phyloP scores from a whole-genome alignment of 1,284 basidiomycete species.

The Cryptococcus depauperatus region DNA sequence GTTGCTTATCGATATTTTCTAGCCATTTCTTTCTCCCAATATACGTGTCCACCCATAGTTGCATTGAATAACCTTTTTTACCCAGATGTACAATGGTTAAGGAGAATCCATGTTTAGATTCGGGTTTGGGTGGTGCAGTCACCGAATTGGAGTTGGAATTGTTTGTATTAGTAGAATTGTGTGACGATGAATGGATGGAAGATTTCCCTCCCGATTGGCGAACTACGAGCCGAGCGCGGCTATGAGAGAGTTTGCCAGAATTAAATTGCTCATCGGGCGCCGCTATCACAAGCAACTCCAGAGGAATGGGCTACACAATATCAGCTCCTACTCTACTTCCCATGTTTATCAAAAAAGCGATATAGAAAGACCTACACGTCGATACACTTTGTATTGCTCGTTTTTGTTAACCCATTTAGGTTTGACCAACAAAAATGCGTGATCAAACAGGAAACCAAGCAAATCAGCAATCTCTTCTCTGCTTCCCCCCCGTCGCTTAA shows the following conservation, averaged over 20 bases:
- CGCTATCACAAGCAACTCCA: constrained; percentile 82
- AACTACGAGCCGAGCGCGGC: constrained; percentile 48
- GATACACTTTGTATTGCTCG: constrained; percentile 89
- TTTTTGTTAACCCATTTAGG: constrained; percentile 75
- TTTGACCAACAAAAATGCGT: constrained; percentile 93
- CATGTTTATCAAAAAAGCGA: not conserved
- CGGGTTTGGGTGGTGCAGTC: constrained; percentile 50
- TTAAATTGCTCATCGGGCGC: constrained; percentile 62
- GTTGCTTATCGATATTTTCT: constrained; percentile 83
- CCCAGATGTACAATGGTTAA: constrained; percentile 92
- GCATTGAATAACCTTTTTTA: constrained; percentile 83
- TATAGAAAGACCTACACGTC: constrained; percentile 56
- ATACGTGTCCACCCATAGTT: constrained; percentile 84
- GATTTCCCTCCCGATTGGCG: constrained; percentile 44
- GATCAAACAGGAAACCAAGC: constrained; percentile 92
- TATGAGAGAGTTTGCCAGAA: constrained; percentile 35
- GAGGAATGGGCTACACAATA: constrained; percentile 71
- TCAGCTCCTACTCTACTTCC: no score
- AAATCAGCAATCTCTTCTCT: constrained; percentile 78
- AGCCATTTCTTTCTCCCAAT: constrained; percentile 89
- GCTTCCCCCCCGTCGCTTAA: constrained; percentile 75
- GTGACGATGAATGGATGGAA: no score
- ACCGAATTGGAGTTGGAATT: constrained; percentile 16
- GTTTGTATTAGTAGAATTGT: not conserved
- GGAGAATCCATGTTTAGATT: constrained; percentile 79